Evolutionary conservation across 495 filamentous ascomycete species (phyloP), one percentile per base, ranked within the genome.

Genomic region (Neurospora sublineolata): DNA sequence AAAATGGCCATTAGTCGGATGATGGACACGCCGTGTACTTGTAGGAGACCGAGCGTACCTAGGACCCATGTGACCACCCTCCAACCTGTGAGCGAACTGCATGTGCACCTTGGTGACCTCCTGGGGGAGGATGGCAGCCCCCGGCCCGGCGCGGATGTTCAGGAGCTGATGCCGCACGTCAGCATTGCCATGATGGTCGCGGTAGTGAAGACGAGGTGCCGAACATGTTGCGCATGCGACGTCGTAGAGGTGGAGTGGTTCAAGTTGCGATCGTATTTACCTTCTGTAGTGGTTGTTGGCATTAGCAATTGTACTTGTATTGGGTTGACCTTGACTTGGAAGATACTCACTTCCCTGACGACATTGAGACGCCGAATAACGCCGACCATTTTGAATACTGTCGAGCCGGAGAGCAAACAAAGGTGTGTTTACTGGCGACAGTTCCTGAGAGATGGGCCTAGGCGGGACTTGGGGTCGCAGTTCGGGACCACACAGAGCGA

Each of bases 31-130:
- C 16, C 69, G n/a, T 12, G 2, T 42, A 70, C 12, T 37, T 33
- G 30, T 38, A 16, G 52, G 58, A 36, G 11, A 20, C 12, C 12
- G 70, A 20, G 73, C 84, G 69, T 81, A 93, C 91, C 92, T 90
- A 40, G 95, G 88, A 33, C 94, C 94, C 78, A 91, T 85, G 80
- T 97, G 92, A 30, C 92, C 92, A 38, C 86, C 85, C 20, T 87
- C 82, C 70, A 88, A 85, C 74, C 86, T 90, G 46, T 75, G 75
- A 16, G 90, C 89, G 79, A 97, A 97, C 74, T 91, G 88, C 77
- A 99, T 81, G 81, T 94, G 91, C 79, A 99, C 90, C 72, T 90
- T 85, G 71, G 91, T 91, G 68, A 99, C 89, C 73, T 94, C 89
- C 67, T 87, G 86, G 1, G 93, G 91, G 41, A 99, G 84, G 74